These are phyloP conservation scores for Blastocystis sp. DNA, from an alignment of 352 stramenopile genomes.

Conservation along the genomic window DNA sequence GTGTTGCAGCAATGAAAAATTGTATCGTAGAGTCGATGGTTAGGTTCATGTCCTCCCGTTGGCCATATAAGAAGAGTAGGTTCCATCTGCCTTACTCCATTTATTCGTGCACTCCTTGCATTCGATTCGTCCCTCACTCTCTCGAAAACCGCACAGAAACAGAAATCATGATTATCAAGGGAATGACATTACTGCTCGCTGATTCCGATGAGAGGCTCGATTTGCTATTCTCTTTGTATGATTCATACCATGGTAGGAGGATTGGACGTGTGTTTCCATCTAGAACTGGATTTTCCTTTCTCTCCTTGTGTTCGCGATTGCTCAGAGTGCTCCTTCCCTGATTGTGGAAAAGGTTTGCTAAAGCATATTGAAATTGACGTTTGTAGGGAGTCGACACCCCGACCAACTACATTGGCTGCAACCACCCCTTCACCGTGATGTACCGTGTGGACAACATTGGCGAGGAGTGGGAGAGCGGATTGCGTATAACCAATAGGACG, in stretches of 20 bases:
- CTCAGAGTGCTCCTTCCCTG: neutral
- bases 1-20: no score
- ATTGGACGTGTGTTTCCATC: neutral
- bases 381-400: neutral
- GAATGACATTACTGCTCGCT: no score
- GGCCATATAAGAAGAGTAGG: no score
- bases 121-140: no score
- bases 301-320: neutral
- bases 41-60: no score
- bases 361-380: neutral
- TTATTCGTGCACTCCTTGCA: no score
- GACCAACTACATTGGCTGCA: conserved; percentile 27
- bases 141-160: no score
- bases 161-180: no score
- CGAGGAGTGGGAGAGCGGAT: neutral
- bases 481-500: neutral
- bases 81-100: no score
- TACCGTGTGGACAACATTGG: conserved; percentile 30
- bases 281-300: neutral
- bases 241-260: neutral
- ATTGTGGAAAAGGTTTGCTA: neutral
- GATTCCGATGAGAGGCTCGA: no score
- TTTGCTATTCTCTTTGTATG: no score
- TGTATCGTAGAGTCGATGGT: no score
- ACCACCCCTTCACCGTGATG: conserved; percentile 18